Evolutionary conservation across 768 basidiomycete genomes (phyloP), one percentile per base, ranked within the genome.

Genomic region (Lentinula boryana): DNA sequence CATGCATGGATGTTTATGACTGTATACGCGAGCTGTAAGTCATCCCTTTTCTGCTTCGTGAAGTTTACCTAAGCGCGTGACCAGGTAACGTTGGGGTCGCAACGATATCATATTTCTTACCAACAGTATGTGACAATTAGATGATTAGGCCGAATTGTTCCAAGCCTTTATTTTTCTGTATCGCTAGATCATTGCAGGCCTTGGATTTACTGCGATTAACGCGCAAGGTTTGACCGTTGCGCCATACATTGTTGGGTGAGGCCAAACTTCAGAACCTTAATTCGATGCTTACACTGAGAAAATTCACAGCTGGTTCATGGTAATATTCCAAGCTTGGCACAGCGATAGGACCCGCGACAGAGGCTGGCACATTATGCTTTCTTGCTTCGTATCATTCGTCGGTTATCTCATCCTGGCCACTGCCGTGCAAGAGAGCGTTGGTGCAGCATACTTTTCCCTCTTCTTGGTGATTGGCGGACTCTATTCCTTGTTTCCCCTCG

Each of bases 151-250:
- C 43, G 16, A 23, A 16, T 43, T 55, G 33, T 16, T 16, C 21
- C n/a, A 27, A 58, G 10, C 48, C 53, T 43, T n/a, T 44, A 36
- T 48, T 7, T 46, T 21, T 51, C 1, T 31, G 35, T 31, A 6
- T 31, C 23, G 51, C 2, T 60, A 82, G 81, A 71, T 86, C 31
- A 84, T 85, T 67, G 80, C 78, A 62, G 74, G 71, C 35, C 79
- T 86, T 38, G 84, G 84, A 0, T 85, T 83, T 71, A 77, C 79
- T 0, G 76, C 82, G 2, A 80, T 84, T 60, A 75, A 81, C 58
- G 83, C 84, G 1, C 82, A 86, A 68, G 82, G 83, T 6, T 67
- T 86, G 49, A 84, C 83, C 2, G 82, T 83, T 7, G 83, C 83
- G 3, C 83, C 84, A 6, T 85, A 85, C 60, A 72, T 59, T 10